Conservation (phyloP, 2,329 filamentous ascomycete genomes). For the Pseudogymnoascus sp. region DNA sequence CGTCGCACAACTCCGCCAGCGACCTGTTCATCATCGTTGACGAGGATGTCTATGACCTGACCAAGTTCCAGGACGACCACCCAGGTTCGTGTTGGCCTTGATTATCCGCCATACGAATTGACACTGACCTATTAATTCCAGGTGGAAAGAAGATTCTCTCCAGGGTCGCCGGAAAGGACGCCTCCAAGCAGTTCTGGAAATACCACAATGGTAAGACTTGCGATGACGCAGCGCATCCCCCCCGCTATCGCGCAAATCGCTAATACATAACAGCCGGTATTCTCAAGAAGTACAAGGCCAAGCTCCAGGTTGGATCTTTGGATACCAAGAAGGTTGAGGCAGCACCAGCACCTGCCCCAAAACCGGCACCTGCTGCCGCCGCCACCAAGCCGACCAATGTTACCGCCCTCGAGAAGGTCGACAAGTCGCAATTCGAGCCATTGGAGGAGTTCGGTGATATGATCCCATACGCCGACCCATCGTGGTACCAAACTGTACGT, state of each 20-base stretch:
- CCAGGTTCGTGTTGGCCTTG: constrained; percentile 50
- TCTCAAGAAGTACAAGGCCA: constrained; percentile 48
- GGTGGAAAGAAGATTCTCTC: constrained; percentile 28
- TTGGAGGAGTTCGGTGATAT: constrained; percentile 79
- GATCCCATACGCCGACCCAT: constrained; percentile 85
- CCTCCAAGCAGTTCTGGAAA: constrained; percentile 29
- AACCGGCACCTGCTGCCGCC: constrained; percentile 35
- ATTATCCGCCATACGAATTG: background rate
- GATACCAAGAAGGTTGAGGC: constrained; percentile 69
- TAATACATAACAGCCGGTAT: constrained; percentile 14
- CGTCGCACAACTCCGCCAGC: constrained; percentile 81
- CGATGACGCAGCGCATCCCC: background rate
- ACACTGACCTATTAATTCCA: constrained; percentile 11
- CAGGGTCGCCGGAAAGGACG: constrained; percentile 29
- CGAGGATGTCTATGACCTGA: constrained; percentile 91
- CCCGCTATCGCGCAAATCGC: background rate
- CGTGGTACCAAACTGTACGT: constrained; percentile 88
- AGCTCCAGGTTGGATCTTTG: constrained; percentile 62
- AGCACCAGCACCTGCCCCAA: constrained; percentile 42
- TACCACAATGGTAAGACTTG: constrained; percentile 30
- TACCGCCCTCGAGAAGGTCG: constrained; percentile 27
- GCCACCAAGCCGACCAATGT: constrained; percentile 49
- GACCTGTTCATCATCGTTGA: constrained; percentile 87
- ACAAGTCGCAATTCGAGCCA: constrained; percentile 55
- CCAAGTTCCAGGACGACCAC: constrained; percentile 78